Conservation (phyloP, 2,329 filamentous ascomycete genomes). For the Hypoxylon sp. region DNA sequence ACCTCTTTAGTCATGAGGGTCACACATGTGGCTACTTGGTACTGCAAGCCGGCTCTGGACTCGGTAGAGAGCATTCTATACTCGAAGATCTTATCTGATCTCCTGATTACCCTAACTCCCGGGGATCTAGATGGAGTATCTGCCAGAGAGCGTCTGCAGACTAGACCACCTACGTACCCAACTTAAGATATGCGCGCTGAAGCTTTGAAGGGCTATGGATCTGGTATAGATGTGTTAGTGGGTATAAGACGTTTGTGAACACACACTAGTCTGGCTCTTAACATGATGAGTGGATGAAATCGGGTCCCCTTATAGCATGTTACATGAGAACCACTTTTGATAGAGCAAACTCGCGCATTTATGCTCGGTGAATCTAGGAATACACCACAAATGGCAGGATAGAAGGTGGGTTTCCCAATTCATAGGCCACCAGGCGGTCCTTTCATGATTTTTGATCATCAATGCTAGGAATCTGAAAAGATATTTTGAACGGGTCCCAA, state of each 20-base stretch:
- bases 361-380: conserved; percentile 9
- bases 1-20: conserved; percentile 1
- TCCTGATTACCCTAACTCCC: neutral
- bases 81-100: neutral
- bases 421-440: no score
- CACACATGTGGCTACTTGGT: conserved; percentile 1
- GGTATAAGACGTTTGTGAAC: neutral
- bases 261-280: neutral
- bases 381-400: neutral
- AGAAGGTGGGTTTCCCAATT: neutral
- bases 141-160: neutral
- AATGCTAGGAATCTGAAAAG: neutral
- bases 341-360: conserved; percentile 11
- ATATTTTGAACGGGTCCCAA: neutral
- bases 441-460: neutral
- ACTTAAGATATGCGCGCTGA: neutral
- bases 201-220: neutral
- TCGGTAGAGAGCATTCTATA: neutral
- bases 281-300: neutral
- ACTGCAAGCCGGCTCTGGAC: neutral
- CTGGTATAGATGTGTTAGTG: neutral
- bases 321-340: conserved; percentile 8
- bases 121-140: neutral
- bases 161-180: neutral
- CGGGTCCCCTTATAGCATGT: neutral